Base-by-base conservation (phyloP, 2,329 filamentous ascomycete genomes). In the Tolypocladium paradoxum region DNA sequence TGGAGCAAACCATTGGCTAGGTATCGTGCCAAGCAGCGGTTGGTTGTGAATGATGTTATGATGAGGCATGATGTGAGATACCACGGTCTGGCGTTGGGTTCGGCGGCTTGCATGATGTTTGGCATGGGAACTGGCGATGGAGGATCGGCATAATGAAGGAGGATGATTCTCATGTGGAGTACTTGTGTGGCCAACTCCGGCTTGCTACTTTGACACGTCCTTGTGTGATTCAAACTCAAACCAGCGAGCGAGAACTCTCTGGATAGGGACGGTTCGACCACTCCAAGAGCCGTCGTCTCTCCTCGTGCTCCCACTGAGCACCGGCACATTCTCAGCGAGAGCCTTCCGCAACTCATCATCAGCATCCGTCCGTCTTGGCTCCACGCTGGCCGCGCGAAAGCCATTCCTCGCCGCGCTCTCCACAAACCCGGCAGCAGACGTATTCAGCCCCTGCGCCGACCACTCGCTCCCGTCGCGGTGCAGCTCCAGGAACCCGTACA, bases 1-100 rank as follows among this genome's bases (percentile, higher is more conserved):
- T 99, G 91, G 93, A 97, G 72, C 91, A 96, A 71, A 86, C 85
- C 53, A 82, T 93, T 60, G 75, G 58, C 36, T 62, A 57, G 36
- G 54, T 18, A 14, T 31, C 2, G 20, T 31, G 27, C 18, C 27
- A 20, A 7, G 46, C 20, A 12, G 14, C 27, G 24, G 14, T 40
- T 53, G 43, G 27, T 49, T 16, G 16, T 24, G 33, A 20, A 51
- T 18, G 47, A 20, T 37, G 20, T 12, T 36, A 34, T 49, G 31
- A 22, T 35, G 33, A 33, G 35, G 38, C 45, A 49, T 52, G 31
- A 54, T 34, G 46, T 24, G 46, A n/a, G 47, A 50, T 49, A 50
- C 37, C 52, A 46, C 29, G 37, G 52, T 37, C 20, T 47, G 52
- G 48, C 48, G 38, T 50, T 53, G 24, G 50, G 37, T 12, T 33